phyloP scores from a whole-genome alignment of 805 yeast species.

The Candida hungchunana region DNA sequence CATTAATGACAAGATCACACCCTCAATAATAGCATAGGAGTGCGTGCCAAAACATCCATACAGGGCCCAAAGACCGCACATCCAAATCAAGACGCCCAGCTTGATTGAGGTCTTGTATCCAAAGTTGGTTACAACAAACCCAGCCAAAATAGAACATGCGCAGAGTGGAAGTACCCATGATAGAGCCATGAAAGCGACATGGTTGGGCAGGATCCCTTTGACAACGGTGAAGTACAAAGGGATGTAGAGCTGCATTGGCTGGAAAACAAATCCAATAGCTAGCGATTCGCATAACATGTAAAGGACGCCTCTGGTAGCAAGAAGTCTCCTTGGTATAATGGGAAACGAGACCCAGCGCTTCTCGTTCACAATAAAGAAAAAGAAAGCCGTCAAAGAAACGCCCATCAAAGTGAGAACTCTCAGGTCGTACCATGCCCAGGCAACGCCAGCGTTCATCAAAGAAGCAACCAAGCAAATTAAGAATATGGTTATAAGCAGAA shows the following conservation, averaged over 20 bases:
- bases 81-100: constrained; percentile 40
- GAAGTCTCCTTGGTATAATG: constrained; percentile 46
- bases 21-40: constrained; percentile 28
- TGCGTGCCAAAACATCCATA: constrained; percentile 28
- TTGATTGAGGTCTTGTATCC: constrained; percentile 39
- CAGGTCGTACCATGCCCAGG: constrained; percentile 7
- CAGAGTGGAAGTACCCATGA: constrained; percentile 45
- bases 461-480: constrained; percentile 11
- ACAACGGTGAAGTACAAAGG: constrained; percentile 42
- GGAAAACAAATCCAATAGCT: constrained; percentile 46
- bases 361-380: constrained; percentile 42
- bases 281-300: constrained; percentile 36
- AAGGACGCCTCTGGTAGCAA: constrained; percentile 34
- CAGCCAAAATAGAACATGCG: constrained; percentile 38
- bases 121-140: constrained; percentile 39
- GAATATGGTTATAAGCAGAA: constrained; percentile 4
- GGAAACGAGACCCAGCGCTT: constrained; percentile 44
- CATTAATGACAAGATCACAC: constrained; percentile 30
- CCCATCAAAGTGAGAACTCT: background rate
- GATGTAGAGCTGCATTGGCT: constrained; percentile 41
- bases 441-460: constrained; percentile 10
- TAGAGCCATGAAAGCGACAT: constrained; percentile 21
- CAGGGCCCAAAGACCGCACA: constrained; percentile 36
- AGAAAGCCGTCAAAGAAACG: constrained; percentile 26
- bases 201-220: constrained; percentile 22